Conservation (phyloP, 1,284 basidiomycete species). For the Microbotryum intermedium region DNA sequence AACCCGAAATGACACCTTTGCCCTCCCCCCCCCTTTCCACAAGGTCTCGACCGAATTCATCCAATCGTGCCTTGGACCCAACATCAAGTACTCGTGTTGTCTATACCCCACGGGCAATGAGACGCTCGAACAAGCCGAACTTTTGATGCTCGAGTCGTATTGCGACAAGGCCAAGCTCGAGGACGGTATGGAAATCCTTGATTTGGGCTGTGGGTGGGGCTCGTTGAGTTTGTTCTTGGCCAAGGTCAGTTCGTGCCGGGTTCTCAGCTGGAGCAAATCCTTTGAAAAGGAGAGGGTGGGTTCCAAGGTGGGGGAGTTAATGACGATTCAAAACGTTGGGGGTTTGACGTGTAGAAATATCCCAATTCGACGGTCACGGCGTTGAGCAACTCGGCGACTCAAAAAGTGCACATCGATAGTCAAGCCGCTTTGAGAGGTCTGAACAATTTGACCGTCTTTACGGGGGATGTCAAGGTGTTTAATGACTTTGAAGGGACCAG, state of each 20-base stretch:
- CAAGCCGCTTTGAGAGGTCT: conserved; percentile 50
- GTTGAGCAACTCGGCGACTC: conserved; percentile 62
- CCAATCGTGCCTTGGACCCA: conserved; percentile 54
- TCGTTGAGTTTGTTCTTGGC: conserved; percentile 61
- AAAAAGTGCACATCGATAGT: conserved; percentile 59
- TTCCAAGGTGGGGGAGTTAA: too few relatives aligned
- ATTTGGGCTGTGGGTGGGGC: conserved; percentile 71
- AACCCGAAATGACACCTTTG: background rate
- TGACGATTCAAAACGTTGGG: too few relatives aligned
- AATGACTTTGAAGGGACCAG: conserved; percentile 49
- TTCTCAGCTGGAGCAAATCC: too few relatives aligned
- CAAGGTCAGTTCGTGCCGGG: conserved; percentile 44
- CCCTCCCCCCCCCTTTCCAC: background rate
- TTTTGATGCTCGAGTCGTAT: conserved; percentile 61
- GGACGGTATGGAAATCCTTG: conserved; percentile 60
- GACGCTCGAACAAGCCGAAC: conserved; percentile 59
- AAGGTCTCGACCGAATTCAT: conserved; percentile 62
- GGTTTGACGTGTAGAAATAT: conserved; percentile 60
- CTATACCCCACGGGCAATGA: conserved; percentile 59
- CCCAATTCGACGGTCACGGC: conserved; percentile 58
- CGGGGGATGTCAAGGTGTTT: conserved; percentile 60
- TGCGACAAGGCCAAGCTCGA: conserved; percentile 56
- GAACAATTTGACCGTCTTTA: conserved; percentile 57
- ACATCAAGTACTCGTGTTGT: conserved; percentile 63
- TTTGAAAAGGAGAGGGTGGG: too few relatives aligned